Base-by-base conservation (phyloP, 2,329 filamentous ascomycete species). In the Xylariaceae sp. region DNA sequence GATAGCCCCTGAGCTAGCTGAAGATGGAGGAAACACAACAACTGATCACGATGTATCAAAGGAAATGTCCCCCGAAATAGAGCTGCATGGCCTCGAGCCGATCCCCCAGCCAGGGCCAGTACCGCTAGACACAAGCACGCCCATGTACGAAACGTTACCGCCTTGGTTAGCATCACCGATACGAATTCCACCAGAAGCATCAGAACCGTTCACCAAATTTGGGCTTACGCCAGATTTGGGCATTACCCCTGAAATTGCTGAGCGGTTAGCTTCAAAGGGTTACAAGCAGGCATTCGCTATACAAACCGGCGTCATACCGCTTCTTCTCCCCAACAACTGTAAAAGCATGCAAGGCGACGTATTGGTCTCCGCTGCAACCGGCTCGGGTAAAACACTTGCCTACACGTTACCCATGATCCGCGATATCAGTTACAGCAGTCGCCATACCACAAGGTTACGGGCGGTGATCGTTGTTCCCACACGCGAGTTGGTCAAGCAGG, bases 331-430 rank as follows among this genome's bases (percentile, higher is more conserved):
- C 42, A 84, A 18, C 83, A 82, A 73, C 0, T 80, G 82, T 48
- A 78, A 82, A 58, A 77, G 82, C 42, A 81, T 85, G 42, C 76
- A 82, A 1, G 89, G 90, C 4, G 94, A 99, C 72, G 75, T 99
- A 3, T 88, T 96, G 50, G 87, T 99, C 2, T 94, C 92, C 6
- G 94, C 95, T 0, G 89, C 93, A 1, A 99, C 94, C 0, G 94
- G 94, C 7, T 97, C 94, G 0, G 94, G 94, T 58, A 99, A 99
- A 72, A 99, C 94, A 0, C 74, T 99, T 13, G 89, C 93, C 0
- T 99, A 99, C 69, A 84, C 93, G 0, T 77, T 99, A 2, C 94
- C 94, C 0, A 85, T 99, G 60, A 82, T 96, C 3, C 85, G 91
- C 51, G 86, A 88, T 54, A 77, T 99, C 53, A 87, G 88, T 65